These are phyloP conservation scores for Dysphania ambrosioides DNA, from an alignment of 148 eudicot species.

Conservation along the genomic window DNA sequence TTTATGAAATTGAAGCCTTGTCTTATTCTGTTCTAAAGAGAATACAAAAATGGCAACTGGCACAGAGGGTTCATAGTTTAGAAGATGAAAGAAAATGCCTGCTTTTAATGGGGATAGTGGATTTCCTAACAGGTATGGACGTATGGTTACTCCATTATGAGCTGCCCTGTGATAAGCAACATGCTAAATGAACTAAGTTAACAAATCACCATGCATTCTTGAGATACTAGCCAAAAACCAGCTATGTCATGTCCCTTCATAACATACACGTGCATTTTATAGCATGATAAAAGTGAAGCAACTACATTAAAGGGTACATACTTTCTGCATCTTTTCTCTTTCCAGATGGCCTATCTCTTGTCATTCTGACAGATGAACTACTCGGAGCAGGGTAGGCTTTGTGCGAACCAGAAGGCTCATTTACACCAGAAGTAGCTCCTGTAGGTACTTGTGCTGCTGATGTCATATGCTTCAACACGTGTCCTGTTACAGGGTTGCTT, in stretches of 20 bases:
- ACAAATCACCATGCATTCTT: neutral
- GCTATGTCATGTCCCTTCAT: neutral
- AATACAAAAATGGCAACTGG: neutral
- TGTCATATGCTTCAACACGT: slow-evolving; percentile 35
- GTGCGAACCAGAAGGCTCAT: slow-evolving; percentile 67
- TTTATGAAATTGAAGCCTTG: neutral
- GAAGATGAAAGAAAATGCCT: neutral
- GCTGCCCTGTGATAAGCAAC: neutral
- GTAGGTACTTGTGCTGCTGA: slow-evolving; percentile 36
- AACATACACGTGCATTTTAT: neutral
- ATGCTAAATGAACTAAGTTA: neutral
- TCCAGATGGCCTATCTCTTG: slow-evolving; percentile 55
- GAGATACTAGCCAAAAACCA: neutral
- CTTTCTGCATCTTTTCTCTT: slow-evolving; percentile 68
- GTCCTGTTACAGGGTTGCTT: slow-evolving; percentile 59
- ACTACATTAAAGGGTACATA: slow-evolving; percentile 40
- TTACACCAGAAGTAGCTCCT: slow-evolving; percentile 50
- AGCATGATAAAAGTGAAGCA: slow-evolving; percentile 10
- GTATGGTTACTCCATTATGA: neutral
- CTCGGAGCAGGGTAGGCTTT: slow-evolving; percentile 48
- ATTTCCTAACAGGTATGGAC: neutral
- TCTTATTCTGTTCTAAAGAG: neutral
- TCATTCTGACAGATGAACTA: slow-evolving; percentile 48
- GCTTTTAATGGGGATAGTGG: neutral
- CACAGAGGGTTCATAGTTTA: neutral